Conservation (phyloP, 2,329 filamentous ascomycete genomes). For the Hypoxylon sp. region DNA sequence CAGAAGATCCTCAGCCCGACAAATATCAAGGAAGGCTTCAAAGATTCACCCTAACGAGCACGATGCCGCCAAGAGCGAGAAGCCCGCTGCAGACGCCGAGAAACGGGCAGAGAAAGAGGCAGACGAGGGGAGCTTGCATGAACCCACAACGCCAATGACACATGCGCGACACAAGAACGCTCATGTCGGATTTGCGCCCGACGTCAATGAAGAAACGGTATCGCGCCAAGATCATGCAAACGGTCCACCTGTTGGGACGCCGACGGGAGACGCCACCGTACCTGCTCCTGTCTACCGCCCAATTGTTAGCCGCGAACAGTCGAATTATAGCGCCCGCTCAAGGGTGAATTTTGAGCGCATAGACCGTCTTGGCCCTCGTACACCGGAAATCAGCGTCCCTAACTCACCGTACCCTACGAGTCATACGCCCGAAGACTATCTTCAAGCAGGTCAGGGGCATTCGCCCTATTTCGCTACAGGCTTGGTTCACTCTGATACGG, state of each 20-base stretch:
- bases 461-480: constrained; percentile 4
- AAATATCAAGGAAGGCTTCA: constrained; percentile 31
- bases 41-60: constrained; percentile 12
- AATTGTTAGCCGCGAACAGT: constrained; percentile 27
- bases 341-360: constrained; percentile 13
- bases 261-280: not conserved
- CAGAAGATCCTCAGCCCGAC: constrained; percentile 55
- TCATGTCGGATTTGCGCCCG: constrained; percentile 66
- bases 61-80: constrained; percentile 1
- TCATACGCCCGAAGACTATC: constrained; percentile 30
- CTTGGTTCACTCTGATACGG: constrained; percentile 46
- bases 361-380: constrained; percentile 28
- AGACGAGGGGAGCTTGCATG: constrained; percentile 15
- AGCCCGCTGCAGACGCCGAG: constrained; percentile 2
- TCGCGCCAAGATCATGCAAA: constrained; percentile 26
- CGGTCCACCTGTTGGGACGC: not conserved
- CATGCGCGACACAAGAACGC: constrained; percentile 46
- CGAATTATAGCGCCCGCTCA: constrained; percentile 25
- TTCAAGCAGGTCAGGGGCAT: constrained; percentile 28
- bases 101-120: constrained; percentile 19
- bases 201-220: constrained; percentile 30
- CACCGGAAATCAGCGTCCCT: constrained; percentile 47
- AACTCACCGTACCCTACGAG: constrained; percentile 48
- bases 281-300: constrained; percentile 41
- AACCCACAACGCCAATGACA: constrained; percentile 12